A percentile compares a stretch with the other conserved stretches of the same genome.
These are phyloP conservation scores for Lantana camara DNA, from an alignment of 257 asterid species.

Conservation along the genomic window DNA sequence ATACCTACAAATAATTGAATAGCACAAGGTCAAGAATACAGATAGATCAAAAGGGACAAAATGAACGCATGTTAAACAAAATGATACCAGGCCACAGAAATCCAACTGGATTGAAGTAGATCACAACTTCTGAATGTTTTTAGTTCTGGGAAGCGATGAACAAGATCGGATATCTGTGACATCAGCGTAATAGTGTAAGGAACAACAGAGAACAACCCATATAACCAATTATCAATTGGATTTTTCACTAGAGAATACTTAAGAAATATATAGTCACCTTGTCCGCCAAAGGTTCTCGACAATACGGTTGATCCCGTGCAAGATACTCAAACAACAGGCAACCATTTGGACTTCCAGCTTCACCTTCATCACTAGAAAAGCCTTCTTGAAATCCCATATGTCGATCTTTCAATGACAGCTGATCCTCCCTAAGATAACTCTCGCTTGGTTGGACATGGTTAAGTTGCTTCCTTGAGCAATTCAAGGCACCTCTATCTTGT, in stretches of 20 bases:
- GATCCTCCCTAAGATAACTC: slow-evolving; percentile 35
- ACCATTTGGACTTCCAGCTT: slow-evolving; percentile 71
- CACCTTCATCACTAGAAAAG: slow-evolving; percentile 89
- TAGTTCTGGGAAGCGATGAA: slow-evolving; percentile 63
- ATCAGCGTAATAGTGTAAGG: slow-evolving; percentile 4
- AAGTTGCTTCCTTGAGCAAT: slow-evolving; percentile 40
- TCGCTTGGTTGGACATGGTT: slow-evolving; percentile 35
- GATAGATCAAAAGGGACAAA: background rate
- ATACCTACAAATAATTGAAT: slow-evolving; percentile 53
- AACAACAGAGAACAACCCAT: slow-evolving; percentile 8
- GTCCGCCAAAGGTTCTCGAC: slow-evolving; percentile 80
- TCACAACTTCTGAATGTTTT: slow-evolving; percentile 80
- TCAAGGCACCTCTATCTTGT: slow-evolving; percentile 56
- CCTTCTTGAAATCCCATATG: slow-evolving; percentile 57
- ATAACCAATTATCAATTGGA: slow-evolving; percentile 10
- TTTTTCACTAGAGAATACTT: background rate
- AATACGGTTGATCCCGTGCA: slow-evolving; percentile 68
- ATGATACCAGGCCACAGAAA: slow-evolving; percentile 89
- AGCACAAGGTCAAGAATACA: background rate
- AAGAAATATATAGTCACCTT: slow-evolving; percentile 35
- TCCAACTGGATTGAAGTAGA: slow-evolving; percentile 81
- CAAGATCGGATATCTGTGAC: slow-evolving; percentile 65
- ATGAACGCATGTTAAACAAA: background rate
- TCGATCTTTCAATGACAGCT: slow-evolving; percentile 39
- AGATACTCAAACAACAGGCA: slow-evolving; percentile 77